Base-by-base conservation (phyloP, 1,284 basidiomycete species). In the Tremellales sp. region DNA sequence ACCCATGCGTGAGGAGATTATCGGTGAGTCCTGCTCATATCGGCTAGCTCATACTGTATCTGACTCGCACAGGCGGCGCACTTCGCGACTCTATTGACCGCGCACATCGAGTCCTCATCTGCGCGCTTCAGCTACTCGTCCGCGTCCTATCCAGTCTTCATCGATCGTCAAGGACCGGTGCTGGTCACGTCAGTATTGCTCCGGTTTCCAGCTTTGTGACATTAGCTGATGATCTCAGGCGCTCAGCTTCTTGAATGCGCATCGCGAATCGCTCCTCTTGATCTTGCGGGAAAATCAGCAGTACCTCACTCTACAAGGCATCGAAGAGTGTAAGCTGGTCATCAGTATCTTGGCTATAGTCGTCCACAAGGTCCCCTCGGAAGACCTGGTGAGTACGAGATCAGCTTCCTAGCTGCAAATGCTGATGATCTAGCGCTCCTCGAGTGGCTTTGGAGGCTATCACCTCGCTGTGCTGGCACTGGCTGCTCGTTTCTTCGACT, bases 381-480 rank as follows among this genome's bases (percentile, higher is more conserved):
- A 78, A 0, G 90, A 94, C 57, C 70, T 93, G 63, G 88, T 88
- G 53, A 68, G 83, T 76, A 36, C 42, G 40, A 43, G 44, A 4
- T 2, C 19, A 37, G 23, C 22, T 3, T 33, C 6, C n/a, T 8
- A 40, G 40, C n/a, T 41, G 51, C 59, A 7, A 21, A 44, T 5
- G 37, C 49, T 21, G 49, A 15, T 36, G 12, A 24, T 27, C 79
- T 82, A 59, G 78, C 80, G 47, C 80, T 83, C 68, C 1, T 61
- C 66, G 2, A 81, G 84, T 2, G 84, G 86, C 4, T 91, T 89
- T 64, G 89, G 90, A 3, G 81, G 83, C 0, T 81, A 94, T 52
- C 92, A 97, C 66, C 78, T 82, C 3, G 85, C 89, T 0, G 82
- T 94, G 17, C 77, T 94, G 12, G 79, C 80, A 8, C 76, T 96